Base-by-base conservation (phyloP, 1,284 basidiomycete genomes). In the Neolentinus lepideus region DNA sequence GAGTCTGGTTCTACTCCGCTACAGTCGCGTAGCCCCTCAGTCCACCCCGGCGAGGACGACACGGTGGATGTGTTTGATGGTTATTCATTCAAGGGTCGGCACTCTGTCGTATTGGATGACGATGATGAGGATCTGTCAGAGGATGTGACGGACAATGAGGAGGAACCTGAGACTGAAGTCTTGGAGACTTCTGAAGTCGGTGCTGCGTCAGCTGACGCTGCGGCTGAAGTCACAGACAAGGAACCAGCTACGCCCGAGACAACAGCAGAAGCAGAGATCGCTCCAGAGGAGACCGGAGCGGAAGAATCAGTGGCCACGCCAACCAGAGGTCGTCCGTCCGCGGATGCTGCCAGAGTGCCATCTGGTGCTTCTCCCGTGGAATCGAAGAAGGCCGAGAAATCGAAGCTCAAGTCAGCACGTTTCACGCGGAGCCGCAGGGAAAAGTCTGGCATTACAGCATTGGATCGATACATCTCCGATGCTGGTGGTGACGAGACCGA, bases 51-150 rank as follows among this genome's bases (percentile, higher is more conserved):
- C 27, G 70, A 70, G 25, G 79, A 81, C 24, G 79, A 85, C 19
- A 70, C 69, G 12, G 73, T 83, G 16, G 89, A 91, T 66, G 83
- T 92, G 19, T 93, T 92, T 64, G 91, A 92, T 69, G 90, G 90
- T 12, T 93, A 93, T 68, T 92, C 88, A 31, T 93, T 90, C 77
- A 92, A 92, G 70, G 91, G 88, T 11, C 76, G 89, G 27, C 78
- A 91, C 69, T 90, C 90, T 2, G 77, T 92, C 54, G 73, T 90
- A 57, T 71, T 91, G 51, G 88, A 89, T 57, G 84, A 83, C 38
- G 84, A 84, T 10, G 83, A 81, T 2, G 83, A 82, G 9, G 76
- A 61, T 67, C 53, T 59, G 25, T 59, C 54, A 9, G 67, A 60
- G n/a, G 76, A 75, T 4, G 77, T 68, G n/a, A 74, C 73, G 43